phyloP scores from a whole-genome alignment of 2,329 filamentous ascomycete genomes.

The Shiraia bambusicola region DNA sequence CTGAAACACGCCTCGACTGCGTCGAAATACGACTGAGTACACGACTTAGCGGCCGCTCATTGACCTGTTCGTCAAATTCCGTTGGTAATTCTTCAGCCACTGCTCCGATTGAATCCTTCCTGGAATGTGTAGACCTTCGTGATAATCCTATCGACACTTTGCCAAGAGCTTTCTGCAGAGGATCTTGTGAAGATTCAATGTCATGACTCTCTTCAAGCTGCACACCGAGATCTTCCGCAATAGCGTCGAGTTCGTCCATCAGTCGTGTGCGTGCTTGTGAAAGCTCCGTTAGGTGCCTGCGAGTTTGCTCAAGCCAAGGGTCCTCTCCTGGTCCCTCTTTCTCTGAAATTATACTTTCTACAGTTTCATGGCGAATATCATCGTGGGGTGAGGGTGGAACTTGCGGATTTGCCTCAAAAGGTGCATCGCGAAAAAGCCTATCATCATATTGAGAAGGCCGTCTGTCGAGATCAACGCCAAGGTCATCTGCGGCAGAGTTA shows the following conservation, averaged over 20 bases:
- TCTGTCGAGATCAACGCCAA: slow-evolving; percentile 36
- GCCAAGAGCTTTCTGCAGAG: slow-evolving; percentile 12
- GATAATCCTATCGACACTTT: slow-evolving; percentile 10
- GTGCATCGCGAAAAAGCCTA: slow-evolving; percentile 24
- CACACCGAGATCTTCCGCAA: slow-evolving; percentile 29
- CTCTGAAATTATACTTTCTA: slow-evolving; percentile 8
- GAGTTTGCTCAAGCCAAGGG: slow-evolving; percentile 22
- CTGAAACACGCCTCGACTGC: slow-evolving; percentile 16
- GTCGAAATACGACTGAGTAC: slow-evolving; percentile 14
- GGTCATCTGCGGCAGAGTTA: slow-evolving; percentile 39
- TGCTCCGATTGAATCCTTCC: slow-evolving; percentile 21
- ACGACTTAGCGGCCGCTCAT: slow-evolving; percentile 13
- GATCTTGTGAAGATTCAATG: slow-evolving; percentile 5
- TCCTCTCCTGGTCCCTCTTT: slow-evolving; percentile 14
- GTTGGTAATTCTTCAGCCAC: slow-evolving; percentile 17
- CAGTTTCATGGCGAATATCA: background rate
- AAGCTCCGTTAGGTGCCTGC: slow-evolving; percentile 21
- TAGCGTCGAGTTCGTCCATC: slow-evolving; percentile 32
- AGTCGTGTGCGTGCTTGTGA: slow-evolving; percentile 23
- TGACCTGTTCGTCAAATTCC: slow-evolving; percentile 15
- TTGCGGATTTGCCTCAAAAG: slow-evolving; percentile 15
- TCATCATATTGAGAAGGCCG: slow-evolving; percentile 26
- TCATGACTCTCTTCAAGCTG: slow-evolving; percentile 17
- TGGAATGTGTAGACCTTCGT: slow-evolving; percentile 12
- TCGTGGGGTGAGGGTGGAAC: slow-evolving; percentile 5